Percentiles rank a stretch among this genome's conserved stretches.
phyloP scores from a whole-genome alignment of 495 filamentous ascomycete genomes.

The Tirmania nivea region DNA sequence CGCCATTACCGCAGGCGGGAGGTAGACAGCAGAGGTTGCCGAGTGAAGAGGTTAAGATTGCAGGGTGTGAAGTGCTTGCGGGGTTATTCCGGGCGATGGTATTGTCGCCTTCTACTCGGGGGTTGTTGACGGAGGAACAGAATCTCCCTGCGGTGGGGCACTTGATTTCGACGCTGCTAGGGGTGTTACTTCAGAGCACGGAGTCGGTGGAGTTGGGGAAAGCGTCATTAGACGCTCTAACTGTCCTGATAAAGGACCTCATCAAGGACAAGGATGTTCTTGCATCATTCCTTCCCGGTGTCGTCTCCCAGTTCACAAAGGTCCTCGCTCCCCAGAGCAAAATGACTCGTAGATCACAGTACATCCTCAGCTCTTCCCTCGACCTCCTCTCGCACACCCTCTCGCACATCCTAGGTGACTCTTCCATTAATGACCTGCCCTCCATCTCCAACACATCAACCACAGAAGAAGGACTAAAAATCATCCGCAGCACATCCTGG shows the following conservation, averaged over 20 bases:
- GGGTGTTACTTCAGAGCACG: constrained; percentile 36
- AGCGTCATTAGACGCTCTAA: constrained; percentile 41
- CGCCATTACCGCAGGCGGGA: constrained; percentile 30
- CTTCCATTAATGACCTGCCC: constrained; percentile 25
- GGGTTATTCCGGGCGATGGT: neutral
- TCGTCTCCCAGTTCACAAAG: constrained; percentile 61
- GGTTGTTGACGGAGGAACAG: constrained; percentile 26
- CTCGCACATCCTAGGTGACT: constrained; percentile 42
- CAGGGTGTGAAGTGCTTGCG: neutral
- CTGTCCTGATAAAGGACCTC: constrained; percentile 32
- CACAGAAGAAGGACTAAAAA: constrained; percentile 14
- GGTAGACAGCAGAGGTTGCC: constrained; percentile 21
- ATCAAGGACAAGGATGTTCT: constrained; percentile 49
- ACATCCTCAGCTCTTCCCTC: constrained; percentile 40
- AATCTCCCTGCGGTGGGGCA: constrained; percentile 71
- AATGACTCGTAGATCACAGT: constrained; percentile 37
- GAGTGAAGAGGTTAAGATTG: constrained; percentile 47
- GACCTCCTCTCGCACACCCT: constrained; percentile 38
- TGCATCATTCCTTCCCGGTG: constrained; percentile 69
- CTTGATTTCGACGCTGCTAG: constrained; percentile 56
- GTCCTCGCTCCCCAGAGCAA: constrained; percentile 43
- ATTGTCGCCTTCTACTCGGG: constrained; percentile 7
- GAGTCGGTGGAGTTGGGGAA: constrained; percentile 40
- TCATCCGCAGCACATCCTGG: constrained; percentile 40
- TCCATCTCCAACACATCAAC: constrained; percentile 7